phyloP scores from a whole-genome alignment of 257 asterid species.

The Solanum corneliomulleri region DNA sequence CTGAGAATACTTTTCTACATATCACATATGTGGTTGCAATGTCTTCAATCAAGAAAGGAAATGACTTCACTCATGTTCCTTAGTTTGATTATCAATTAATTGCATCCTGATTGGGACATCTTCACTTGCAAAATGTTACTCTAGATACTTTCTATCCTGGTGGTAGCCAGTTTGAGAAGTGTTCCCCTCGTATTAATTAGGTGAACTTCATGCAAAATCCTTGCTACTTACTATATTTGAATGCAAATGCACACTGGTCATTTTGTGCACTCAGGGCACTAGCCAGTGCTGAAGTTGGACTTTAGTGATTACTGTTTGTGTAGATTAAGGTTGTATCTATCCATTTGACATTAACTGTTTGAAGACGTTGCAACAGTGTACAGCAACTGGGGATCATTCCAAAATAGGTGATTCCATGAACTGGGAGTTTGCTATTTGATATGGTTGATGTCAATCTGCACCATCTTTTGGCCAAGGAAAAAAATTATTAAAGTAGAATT shows the following conservation, averaged over 20 bases:
- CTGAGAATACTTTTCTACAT: background rate
- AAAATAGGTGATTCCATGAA: background rate
- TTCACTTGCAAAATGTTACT: background rate
- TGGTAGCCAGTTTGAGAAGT: background rate
- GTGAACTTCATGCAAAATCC: background rate
- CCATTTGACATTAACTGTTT: background rate
- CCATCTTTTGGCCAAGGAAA: background rate
- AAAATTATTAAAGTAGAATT: background rate
- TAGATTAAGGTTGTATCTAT: background rate
- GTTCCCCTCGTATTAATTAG: background rate
- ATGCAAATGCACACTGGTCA: background rate
- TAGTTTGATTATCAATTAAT: background rate
- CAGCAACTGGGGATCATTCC: background rate
- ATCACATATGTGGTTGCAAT: background rate
- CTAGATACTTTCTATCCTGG: background rate
- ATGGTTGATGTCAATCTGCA: background rate
- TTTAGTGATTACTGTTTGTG: background rate
- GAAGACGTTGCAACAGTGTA: background rate
- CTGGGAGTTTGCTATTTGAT: background rate
- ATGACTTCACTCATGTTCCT: background rate
- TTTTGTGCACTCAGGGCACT: background rate
- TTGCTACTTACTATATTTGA: background rate
- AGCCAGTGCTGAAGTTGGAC: background rate
- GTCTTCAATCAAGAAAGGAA: background rate
- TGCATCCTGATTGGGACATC: background rate